phyloP scores from a whole-genome alignment of 2,329 filamentous ascomycete genomes.

The Ophiostoma himal-ulmi region DNA sequence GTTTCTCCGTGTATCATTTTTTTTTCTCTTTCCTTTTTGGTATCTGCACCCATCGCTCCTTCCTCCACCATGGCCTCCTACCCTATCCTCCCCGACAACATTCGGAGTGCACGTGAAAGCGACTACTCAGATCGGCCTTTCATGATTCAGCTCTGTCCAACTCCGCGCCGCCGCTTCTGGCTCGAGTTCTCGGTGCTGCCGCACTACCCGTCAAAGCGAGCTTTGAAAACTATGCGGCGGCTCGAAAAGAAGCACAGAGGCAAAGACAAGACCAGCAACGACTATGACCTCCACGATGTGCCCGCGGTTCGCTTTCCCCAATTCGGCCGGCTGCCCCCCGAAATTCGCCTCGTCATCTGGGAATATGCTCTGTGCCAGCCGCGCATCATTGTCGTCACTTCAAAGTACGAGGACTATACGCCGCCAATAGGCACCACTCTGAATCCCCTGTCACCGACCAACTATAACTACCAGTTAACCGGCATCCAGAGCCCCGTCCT shows the following conservation, averaged over 20 bases:
- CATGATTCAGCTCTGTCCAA: not conserved
- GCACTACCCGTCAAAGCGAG: slow-evolving; percentile 33
- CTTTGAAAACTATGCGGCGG: slow-evolving; percentile 23
- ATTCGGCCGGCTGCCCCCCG: slow-evolving; percentile 40
- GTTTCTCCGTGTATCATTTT: not conserved
- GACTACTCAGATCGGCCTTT: not conserved
- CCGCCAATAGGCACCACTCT: slow-evolving; percentile 21
- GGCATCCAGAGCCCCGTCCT: slow-evolving; percentile 13
- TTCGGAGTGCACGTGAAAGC: slow-evolving; percentile 6
- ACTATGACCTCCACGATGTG: slow-evolving; percentile 19
- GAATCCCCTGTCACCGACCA: not conserved
- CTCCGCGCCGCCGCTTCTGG: slow-evolving; percentile 33
- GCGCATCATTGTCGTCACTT: slow-evolving; percentile 42
- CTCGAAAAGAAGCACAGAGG: not conserved
- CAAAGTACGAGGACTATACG: slow-evolving; percentile 31
- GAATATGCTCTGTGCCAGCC: slow-evolving; percentile 36
- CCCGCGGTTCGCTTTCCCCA: slow-evolving; percentile 29
- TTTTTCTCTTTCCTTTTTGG: not conserved
- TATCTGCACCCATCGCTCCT: not conserved
- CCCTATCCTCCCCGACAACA: not conserved
- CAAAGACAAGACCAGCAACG: not conserved
- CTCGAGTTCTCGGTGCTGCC: slow-evolving; percentile 43
- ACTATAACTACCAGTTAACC: not conserved
- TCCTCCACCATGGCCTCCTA: not conserved
- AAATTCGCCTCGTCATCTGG: slow-evolving; percentile 47